These are phyloP conservation scores for Sonneratia caseolaris DNA, from an alignment of 345 rosid species.

Conservation along the genomic window DNA sequence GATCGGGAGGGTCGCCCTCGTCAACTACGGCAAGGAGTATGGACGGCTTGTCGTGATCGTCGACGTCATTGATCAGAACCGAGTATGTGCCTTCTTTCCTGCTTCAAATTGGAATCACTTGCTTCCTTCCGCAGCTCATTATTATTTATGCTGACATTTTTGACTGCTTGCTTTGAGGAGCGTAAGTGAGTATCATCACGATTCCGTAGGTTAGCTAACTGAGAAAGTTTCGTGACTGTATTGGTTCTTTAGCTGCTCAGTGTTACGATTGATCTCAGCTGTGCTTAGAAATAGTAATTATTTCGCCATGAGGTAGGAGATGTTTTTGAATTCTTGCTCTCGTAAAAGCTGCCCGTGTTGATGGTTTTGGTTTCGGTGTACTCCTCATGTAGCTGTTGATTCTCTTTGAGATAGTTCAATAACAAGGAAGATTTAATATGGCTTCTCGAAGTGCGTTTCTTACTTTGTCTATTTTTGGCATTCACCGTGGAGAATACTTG, in stretches of 20 bases:
- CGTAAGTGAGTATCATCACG: background rate
- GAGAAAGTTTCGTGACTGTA: background rate
- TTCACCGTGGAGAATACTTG: background rate
- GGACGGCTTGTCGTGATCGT: constrained; percentile 85
- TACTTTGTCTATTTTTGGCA: background rate
- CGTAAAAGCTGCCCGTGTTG: background rate
- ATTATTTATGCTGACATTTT: background rate
- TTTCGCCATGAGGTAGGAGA: background rate
- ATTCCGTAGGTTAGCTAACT: background rate
- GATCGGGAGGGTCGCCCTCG: constrained; percentile 83
- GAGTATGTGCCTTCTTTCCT: constrained; percentile 28
- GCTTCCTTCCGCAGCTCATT: background rate
- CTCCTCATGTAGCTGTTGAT: background rate
- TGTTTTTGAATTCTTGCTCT: background rate
- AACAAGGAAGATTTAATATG: background rate
- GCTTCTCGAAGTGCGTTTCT: background rate
- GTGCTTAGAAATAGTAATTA: background rate
- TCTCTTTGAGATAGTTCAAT: background rate
- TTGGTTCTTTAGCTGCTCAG: background rate
- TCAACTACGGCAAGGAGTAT: constrained; percentile 80
- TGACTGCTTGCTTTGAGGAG: background rate
- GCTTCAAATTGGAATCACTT: background rate
- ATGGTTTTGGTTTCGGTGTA: background rate
- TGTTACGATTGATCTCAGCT: background rate
- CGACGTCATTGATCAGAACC: constrained; percentile 80